Evolutionary conservation across 2,329 filamentous ascomycete species (phyloP).

Genomic region (Zasmidium citrigriseum): DNA sequence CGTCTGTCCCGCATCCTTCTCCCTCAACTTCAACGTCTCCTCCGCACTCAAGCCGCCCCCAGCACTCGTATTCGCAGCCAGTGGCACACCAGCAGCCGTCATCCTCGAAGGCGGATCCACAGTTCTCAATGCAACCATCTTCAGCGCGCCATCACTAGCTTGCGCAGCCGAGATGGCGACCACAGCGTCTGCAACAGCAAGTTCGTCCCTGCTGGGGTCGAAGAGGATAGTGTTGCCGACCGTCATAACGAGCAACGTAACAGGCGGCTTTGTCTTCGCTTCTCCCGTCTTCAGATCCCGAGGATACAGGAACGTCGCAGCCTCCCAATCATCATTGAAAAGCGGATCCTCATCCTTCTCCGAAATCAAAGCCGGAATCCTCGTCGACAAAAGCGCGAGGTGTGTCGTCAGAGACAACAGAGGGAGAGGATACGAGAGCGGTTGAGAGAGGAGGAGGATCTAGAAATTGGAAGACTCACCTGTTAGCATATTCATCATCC

Average conservation of each 20-base stretch:
- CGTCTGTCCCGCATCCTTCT: constrained; percentile 50
- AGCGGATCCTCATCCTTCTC: constrained; percentile 93
- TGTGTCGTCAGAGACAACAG: constrained; percentile 91
- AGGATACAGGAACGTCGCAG: constrained; percentile 74
- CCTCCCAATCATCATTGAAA: constrained; percentile 97
- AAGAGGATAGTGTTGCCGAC: constrained; percentile 89
- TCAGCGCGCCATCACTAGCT: constrained; percentile 18
- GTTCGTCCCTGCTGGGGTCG: constrained; percentile 86
- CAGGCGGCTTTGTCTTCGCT: constrained; percentile 64
- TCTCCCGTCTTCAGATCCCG: constrained; percentile 28
- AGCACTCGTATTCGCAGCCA: constrained; percentile 48
- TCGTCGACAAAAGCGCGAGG: constrained; percentile 84
- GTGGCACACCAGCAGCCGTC: constrained; percentile 51
- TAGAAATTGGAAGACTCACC: constrained; percentile 38
- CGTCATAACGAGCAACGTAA: constrained; percentile 87
- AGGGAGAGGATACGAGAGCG: constrained; percentile 88
- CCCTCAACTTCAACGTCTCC: constrained; percentile 49
- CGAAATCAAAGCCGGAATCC: constrained; percentile 80
- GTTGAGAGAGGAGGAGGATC: constrained; percentile 91
- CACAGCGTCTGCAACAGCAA: constrained; percentile 87
- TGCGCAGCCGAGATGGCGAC: constrained; percentile 76
- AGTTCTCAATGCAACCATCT: constrained; percentile 48
- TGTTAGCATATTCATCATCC: too few species aligned
- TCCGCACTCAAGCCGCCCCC: constrained; percentile 41
- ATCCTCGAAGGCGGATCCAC: constrained; percentile 53